Evolutionary conservation across 768 basidiomycete genomes (phyloP), one percentile per base, ranked within the genome.

Genomic region (Serendipita sp.): DNA sequence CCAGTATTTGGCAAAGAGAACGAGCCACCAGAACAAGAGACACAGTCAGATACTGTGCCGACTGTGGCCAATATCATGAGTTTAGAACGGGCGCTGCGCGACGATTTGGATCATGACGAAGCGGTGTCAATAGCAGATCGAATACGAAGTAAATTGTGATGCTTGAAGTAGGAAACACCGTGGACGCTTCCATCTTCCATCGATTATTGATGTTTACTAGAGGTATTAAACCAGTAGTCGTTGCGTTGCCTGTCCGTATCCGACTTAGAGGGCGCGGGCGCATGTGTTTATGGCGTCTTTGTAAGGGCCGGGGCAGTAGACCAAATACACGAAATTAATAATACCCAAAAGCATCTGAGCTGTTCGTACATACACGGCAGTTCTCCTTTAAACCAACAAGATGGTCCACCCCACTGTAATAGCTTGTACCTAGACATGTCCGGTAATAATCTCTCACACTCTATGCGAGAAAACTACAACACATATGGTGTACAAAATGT

Each of bases 401-500:
- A 23, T 23, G 23, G 23, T 23, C 23, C 23, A 23, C 23, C 23
- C 23, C 23, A 23, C 23, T 23, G 23, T 23, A 23, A 23, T 23
- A 23, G 23, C 37, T 60, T 60, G 55, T 3, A n/a, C n/a, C 16
- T 27, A 23, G 11, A 11, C 55, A 60, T 60, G 55, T 60, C 55
- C 23, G 55, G 55, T 27, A 60, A 18, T 23, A 31, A 73, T 53
- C 62, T 73, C n/a, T 70, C 71, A 37, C 69, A 73, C 65, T 80
- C 80, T 16, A 81, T 81, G 80, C 70, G 80, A 27, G 74, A 77
- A 45, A 81, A 82, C 69, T 81, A 80, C 66, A 68, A 68, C 65
- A 74, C 77, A 44, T 75, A 77, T 65, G 85, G 85, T 0, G 84
- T 87, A 3, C 81, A 79, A 62, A 79, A 85, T 69, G 84, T 82